Base-by-base conservation (phyloP, 2,329 filamentous ascomycete genomes). In the Penicillium decumbens region DNA sequence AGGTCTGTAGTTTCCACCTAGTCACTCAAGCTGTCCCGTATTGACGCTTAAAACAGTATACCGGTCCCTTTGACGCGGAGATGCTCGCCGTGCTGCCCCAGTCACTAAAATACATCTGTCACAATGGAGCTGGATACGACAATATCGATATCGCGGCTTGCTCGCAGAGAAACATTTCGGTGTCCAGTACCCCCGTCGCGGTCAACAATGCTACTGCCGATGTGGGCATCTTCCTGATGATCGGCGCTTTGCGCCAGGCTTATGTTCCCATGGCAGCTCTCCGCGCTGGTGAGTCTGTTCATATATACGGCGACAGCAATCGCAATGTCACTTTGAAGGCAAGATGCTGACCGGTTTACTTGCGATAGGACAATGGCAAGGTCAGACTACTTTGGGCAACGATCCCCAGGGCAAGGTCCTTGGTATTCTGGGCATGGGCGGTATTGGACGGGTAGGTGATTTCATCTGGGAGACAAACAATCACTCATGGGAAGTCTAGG, bases 71-170 rank as follows among this genome's bases (percentile, higher is more conserved):
- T 56, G 63, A 80, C 58, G 58, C 65, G 12, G 76, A 79, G 54
- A 55, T 79, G 43, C 59, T 79, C 12, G 65, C 68, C 7, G 65
- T 67, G 9, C 65, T 80, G 3, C 77, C 77, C 0, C 56, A 60
- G 25, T 71, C 72, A 0, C 61, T 78, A 50, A 74, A 72, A 53
- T 78, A 72, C 55, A 75, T 80, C 55, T 77, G 75, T 53, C 77
- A 80, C 57, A 78, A 79, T 53, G 77, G 80, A 13, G 80, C 80
- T 1, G 80, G 80, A 3, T 83, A 83, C 64, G 80, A 83, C 61
- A 81, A 81, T 57, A 76, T 83, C 41, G 79, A 83, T 50, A 70
- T 82, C 12, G 64, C 71, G 1, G 77, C 75, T 20, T 82, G 79
- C 63, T 77, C 76, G 24, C 63, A 72, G 54, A 72, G 63, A 64